phyloP scores from a whole-genome alignment of 768 basidiomycete genomes.

The Suillus weaverae region DNA sequence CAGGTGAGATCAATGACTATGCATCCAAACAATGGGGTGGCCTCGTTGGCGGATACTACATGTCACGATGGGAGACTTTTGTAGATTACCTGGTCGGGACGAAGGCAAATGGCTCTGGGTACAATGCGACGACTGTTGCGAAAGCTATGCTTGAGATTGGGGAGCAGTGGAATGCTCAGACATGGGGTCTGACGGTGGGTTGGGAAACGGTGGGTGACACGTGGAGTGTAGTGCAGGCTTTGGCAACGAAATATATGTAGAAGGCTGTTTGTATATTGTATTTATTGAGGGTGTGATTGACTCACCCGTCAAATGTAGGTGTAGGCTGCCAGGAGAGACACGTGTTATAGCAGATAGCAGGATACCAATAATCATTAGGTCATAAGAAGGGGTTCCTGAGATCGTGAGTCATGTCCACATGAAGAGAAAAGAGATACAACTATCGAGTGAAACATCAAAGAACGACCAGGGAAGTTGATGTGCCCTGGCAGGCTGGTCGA shows the following conservation, averaged over 20 bases:
- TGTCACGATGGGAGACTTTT: constrained; percentile 36
- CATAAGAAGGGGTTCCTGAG: too few relatives aligned
- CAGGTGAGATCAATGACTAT: constrained; percentile 42
- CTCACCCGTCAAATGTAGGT: too few relatives aligned
- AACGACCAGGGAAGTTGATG: too few relatives aligned
- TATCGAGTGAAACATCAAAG: too few relatives aligned
- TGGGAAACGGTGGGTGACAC: constrained; percentile 22
- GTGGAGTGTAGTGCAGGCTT: constrained; percentile 19
- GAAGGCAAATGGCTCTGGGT: constrained; percentile 30
- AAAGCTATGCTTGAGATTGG: constrained; percentile 35
- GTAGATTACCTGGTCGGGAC: constrained; percentile 30
- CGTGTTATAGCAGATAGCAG: too few relatives aligned
- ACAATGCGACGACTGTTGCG: constrained; percentile 26
- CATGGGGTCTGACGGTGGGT: constrained; percentile 15
- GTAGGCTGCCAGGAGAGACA: too few relatives aligned
- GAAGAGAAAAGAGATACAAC: too few relatives aligned
- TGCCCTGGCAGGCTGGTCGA: too few relatives aligned
- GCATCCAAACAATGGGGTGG: constrained; percentile 46
- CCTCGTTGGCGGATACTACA: constrained; percentile 39
- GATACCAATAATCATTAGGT: too few relatives aligned
- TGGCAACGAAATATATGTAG: constrained; percentile 15
- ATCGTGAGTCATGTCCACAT: too few relatives aligned
- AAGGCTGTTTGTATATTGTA: too few relatives aligned
- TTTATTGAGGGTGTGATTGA: too few relatives aligned
- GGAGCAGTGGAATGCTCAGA: constrained; percentile 28